These are phyloP conservation scores for Ampelocalamus luodianensis DNA, from an alignment of 176 grass and related monocot genomes.

Conservation along the genomic window DNA sequence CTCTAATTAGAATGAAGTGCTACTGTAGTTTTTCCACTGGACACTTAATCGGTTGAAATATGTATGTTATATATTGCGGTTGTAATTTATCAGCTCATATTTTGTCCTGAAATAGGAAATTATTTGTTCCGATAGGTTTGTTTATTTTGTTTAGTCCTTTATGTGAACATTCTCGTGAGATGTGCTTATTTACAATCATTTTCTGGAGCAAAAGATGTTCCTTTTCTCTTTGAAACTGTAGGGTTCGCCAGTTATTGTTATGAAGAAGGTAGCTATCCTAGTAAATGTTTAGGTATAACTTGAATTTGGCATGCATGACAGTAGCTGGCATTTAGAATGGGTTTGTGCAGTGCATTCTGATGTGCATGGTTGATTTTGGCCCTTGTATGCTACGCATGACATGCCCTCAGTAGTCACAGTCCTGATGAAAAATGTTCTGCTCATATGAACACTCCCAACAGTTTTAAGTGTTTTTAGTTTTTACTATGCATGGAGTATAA, in stretches of 20 bases:
- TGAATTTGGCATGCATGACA: not conserved
- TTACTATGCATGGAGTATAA: not conserved
- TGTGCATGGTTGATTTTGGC: constrained; percentile 6
- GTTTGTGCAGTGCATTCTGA: constrained; percentile 9
- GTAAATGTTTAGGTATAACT: constrained; percentile 2
- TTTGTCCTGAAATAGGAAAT: not conserved
- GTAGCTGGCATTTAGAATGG: constrained; percentile 15
- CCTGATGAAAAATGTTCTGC: not conserved
- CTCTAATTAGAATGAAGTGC: not conserved
- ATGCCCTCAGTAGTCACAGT: not conserved
- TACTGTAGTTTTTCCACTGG: not conserved
- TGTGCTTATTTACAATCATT: not conserved
- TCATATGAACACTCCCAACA: constrained; percentile 2
- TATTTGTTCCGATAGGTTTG: not conserved
- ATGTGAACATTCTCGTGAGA: not conserved
- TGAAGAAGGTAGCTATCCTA: not conserved
- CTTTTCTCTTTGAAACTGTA: not conserved
- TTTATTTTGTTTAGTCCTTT: constrained; percentile 19
- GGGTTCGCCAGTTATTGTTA: not conserved
- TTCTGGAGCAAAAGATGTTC: not conserved
- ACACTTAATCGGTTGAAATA: not conserved
- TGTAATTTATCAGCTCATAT: constrained; percentile 18
- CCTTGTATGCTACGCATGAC: constrained; percentile 18
- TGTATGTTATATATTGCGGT: not conserved
- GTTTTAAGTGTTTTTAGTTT: constrained; percentile 18